Base-by-base conservation (phyloP, 305 asterid genomes). In the Fraxinus albicans region DNA sequence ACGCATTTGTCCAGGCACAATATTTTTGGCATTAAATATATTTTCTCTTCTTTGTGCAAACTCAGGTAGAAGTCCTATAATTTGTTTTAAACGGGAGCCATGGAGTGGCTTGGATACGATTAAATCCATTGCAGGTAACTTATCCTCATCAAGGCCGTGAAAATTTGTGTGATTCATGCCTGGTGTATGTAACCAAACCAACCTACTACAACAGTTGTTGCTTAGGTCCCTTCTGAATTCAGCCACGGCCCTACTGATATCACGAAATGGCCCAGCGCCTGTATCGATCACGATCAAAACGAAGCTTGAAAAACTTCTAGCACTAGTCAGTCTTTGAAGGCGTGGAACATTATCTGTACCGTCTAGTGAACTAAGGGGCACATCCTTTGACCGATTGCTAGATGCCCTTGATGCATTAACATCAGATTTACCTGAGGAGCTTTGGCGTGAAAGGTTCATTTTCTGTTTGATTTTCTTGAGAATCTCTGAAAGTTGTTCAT, bases 281-380 rank as follows among this genome's bases (percentile, higher is more conserved):
- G 75, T 84, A 77, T 88, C 90, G 0, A 91, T 83, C 80, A 91
- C 90, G 1, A 91, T 50, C 79, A 89, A 38, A 10, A 91, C 23
- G 23, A 89, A 83, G 15, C 79, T 72, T 2, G 15, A 21, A 4
- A 83, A 83, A 27, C 69, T 42, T 53, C 33, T 69, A 1, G n/a
- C 42, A 27, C 63, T 78, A 60, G 58, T 33, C 36, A 50, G 77
- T 78, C 53, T 82, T 17, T 70, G 90, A 21, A 82, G 81, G 63
- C 19, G 70, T 50, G 50, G 4, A 31, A 58, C 21, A 8, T 82
- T 55, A 76, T 87, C 88, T 0, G 63, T 76, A 6, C 90, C 90
- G 50, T 93, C 94, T 29, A 86, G 77, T 40, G 90, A 72, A 72
- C 93, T 90, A 65, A 89, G 73, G 13, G 93, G 93, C 33, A 89